Conservation (phyloP, 208 protist species). For the Crithidia bombi region DNA sequence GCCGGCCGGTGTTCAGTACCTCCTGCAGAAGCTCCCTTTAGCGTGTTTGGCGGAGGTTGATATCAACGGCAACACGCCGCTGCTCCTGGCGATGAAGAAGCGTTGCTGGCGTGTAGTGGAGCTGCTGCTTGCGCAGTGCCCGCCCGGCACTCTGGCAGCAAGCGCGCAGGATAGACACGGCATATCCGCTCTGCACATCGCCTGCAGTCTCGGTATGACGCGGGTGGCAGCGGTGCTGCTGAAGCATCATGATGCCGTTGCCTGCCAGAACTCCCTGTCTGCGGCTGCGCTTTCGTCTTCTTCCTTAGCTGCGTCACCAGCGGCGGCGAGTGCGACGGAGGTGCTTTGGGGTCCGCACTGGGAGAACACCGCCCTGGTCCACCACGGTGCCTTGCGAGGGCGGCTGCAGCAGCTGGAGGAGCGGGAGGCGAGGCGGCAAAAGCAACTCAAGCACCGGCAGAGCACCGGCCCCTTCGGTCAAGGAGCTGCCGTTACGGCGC, state of each 20-base stretch:
- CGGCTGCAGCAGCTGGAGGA: constrained; percentile 24
- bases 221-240: constrained; percentile 50
- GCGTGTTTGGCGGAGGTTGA: constrained; percentile 43
- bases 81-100: constrained; percentile 61
- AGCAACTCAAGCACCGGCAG: constrained; percentile 11
- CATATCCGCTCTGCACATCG: constrained; percentile 63
- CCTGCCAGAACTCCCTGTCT: constrained; percentile 17
- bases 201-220: constrained; percentile 54
- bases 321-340: background rate
- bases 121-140: constrained; percentile 49
- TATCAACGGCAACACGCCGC: constrained; percentile 70
- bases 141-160: constrained; percentile 44
- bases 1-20: constrained; percentile 47
- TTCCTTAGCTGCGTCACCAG: background rate
- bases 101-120: constrained; percentile 51
- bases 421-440: constrained; percentile 24
- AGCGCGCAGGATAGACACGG: constrained; percentile 51
- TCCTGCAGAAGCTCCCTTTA: constrained; percentile 42
- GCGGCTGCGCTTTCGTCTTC: background rate
- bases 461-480: background rate
- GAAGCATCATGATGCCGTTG: constrained; percentile 59
- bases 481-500: background rate
- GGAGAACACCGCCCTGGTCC: constrained; percentile 39
- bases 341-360: constrained; percentile 31
- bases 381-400: constrained; percentile 15